Evolutionary conservation across 2,329 filamentous ascomycete species (phyloP), one percentile per base, ranked within the genome.

Genomic region (Pseudocercospora pini-densiflorae): DNA sequence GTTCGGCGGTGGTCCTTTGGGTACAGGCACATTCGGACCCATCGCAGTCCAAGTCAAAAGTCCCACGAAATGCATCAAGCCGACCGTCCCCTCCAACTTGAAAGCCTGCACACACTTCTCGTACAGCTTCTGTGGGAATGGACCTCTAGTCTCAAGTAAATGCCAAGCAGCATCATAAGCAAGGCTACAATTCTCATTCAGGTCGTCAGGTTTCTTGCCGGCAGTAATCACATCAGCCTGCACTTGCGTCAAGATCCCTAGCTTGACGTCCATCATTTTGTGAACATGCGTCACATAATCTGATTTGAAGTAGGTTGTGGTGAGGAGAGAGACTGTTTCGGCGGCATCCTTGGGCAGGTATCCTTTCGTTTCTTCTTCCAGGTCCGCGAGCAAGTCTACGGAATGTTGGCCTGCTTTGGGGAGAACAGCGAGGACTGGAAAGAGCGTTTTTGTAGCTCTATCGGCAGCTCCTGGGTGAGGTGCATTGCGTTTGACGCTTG

Each of bases 121-220:
- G 63, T 64, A 73, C 49, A 70, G 33, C 19, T 68, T 47, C 59
- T 67, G 24, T 21, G 65, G 59, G 31, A 71, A 55, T 14, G 72
- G 61, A 12, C 71, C 71, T 7, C 66, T 62, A 16, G 21, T 67
- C 14, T 59, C 49, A 12, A 63, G 58, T 47, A 74, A 59, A 61
- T 72, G 55, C 47, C 45, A 67, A 1, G 71, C 68, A 43, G 66
- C 70, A 61, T 74, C 72, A 45, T 59, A 74, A 21, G 72, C 71
- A 6, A 68, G 57, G 21, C 61, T 60, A 10, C 59, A 57, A 1
- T 58, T 55, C 36, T 72, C 71, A 21, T 64, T 67, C 45, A 74
- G 58, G n/a, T 59, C 68, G 0, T 63, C 55, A 8, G 71, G 71
- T 43, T 70, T 74, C 53, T 65, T 59, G 5, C 70, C 63, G 31